Evolutionary conservation across 1,284 basidiomycete species (phyloP).

Genomic region (Moesziomyces parantarcticus): DNA sequence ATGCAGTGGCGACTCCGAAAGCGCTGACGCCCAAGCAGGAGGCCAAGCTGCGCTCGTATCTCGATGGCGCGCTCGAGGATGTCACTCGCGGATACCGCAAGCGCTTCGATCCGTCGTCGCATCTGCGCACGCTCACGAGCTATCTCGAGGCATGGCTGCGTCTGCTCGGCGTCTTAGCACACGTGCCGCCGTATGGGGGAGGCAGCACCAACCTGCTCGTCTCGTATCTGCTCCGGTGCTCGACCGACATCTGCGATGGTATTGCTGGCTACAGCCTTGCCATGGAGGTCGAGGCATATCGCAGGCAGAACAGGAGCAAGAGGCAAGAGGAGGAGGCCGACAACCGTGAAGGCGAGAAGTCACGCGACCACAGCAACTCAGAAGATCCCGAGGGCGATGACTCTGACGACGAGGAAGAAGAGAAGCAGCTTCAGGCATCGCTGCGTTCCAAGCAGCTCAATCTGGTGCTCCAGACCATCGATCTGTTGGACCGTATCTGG

Average conservation of each 20-base stretch:
- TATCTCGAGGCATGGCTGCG: conserved; percentile 47
- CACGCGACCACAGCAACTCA: background rate
- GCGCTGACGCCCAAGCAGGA: conserved; percentile 49
- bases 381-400: conserved; percentile 11
- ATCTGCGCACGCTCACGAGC: conserved; percentile 34
- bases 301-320: conserved; percentile 12
- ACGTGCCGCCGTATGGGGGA: conserved; percentile 51
- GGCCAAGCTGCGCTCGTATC: conserved; percentile 49
- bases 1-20: conserved; percentile 33
- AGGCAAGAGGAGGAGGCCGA: background rate
- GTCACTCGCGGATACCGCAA: conserved; percentile 53
- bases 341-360: background rate
- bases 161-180: conserved; percentile 43
- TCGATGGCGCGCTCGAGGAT: conserved; percentile 49
- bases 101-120: conserved; percentile 46
- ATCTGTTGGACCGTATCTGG: conserved; percentile 61
- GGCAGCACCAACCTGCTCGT: conserved; percentile 52
- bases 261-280: conserved; percentile 52
- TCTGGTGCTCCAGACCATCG: conserved; percentile 41
- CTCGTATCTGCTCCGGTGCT: conserved; percentile 56
- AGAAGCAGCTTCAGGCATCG: conserved; percentile 15
- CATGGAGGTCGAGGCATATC: conserved; percentile 23
- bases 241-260: conserved; percentile 57
- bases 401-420: conserved; percentile 27
- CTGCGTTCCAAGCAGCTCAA: conserved; percentile 42